Evolutionary conservation across 306 rosid genomes (phyloP), one percentile per base, ranked within the genome.

Genomic region (Macrotyloma uniflorum): DNA sequence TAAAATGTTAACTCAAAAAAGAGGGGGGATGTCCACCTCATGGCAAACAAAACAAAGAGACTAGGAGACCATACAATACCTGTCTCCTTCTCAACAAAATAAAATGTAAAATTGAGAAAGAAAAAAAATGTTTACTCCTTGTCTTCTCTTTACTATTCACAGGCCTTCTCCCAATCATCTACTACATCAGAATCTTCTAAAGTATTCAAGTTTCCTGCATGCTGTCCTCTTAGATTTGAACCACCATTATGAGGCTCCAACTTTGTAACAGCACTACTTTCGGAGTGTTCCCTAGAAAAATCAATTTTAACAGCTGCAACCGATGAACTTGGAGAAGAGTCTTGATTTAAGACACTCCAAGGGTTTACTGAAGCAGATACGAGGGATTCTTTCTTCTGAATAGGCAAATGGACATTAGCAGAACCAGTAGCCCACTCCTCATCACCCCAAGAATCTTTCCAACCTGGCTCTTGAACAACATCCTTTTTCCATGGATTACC

Each of bases 101-200:
- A 23, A 67, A 66, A 47, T 19, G 11, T 30, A 22, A 28, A 28
- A 6, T 42, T 9, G 1, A 35, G 2, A 15, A 0, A 38, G 10
- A 46, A 78, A 32, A 32, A 1, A 35, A 36, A 24, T 10, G 24
- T 22, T 75, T 13, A 57, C 67, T 65, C 42, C 57, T 70, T 51
- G 50, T 46, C 55, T 42, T 6, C 64, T 67, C 5, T 38, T 33
- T 8, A 40, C 47, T 80, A 87, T 47, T 89, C 94, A 76, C 70
- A 90, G 75, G 97, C 96, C 81, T 86, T 81, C 87, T 94, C 98
- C 98, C 97, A 94, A 76, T 94, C 98, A 79, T 94, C 97, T 15
- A 86, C 89, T 80, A 86, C 97, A 76, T 90, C 96, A 72, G 85
- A 86, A 68, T 13, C 82, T 58, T 90, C 88, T 42, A 79, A 30